phyloP scores from a whole-genome alignment of 805 yeast species.

The Candida maesae region DNA sequence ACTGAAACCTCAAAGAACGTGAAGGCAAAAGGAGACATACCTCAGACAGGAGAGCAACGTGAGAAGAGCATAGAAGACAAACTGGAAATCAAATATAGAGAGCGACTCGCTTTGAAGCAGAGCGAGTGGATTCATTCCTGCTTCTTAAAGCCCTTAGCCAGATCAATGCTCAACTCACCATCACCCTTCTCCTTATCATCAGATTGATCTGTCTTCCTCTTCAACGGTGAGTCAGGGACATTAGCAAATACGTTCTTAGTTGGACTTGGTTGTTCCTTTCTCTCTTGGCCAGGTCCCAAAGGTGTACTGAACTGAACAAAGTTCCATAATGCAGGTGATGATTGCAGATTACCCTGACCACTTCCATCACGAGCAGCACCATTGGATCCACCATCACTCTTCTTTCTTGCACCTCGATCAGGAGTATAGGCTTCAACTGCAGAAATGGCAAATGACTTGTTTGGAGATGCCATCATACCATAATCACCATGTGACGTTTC shows the following conservation, averaged over 20 bases:
- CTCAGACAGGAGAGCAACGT: too few relatives aligned
- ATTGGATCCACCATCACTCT: conserved; percentile 12
- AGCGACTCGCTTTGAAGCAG: too few relatives aligned
- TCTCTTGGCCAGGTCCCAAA: conserved; percentile 22
- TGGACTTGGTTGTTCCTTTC: conserved; percentile 19
- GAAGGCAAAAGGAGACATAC: too few relatives aligned
- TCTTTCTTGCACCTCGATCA: conserved; percentile 43
- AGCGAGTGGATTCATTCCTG: too few relatives aligned
- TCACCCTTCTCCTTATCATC: conserved; percentile 29
- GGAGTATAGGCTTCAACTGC: conserved; percentile 66
- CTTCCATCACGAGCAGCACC: conserved; percentile 6
- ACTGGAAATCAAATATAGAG: too few relatives aligned
- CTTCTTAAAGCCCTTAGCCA: conserved; percentile 42
- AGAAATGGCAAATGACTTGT: conserved; percentile 42
- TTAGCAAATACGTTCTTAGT: conserved; percentile 16
- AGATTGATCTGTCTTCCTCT: conserved; percentile 12
- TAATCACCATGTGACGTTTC: conserved; percentile 20
- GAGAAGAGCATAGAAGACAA: too few relatives aligned
- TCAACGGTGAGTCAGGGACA: conserved; percentile 24
- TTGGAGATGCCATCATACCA: conserved; percentile 31
- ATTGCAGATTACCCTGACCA: conserved; percentile 25
- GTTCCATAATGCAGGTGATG: conserved; percentile 92
- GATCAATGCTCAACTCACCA: conserved; percentile 44
- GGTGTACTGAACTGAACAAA: conserved; percentile 71
- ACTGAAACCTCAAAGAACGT: too few relatives aligned